phyloP scores from a whole-genome alignment of 495 filamentous ascomycete species.

The Talaromyces proteolyticus region DNA sequence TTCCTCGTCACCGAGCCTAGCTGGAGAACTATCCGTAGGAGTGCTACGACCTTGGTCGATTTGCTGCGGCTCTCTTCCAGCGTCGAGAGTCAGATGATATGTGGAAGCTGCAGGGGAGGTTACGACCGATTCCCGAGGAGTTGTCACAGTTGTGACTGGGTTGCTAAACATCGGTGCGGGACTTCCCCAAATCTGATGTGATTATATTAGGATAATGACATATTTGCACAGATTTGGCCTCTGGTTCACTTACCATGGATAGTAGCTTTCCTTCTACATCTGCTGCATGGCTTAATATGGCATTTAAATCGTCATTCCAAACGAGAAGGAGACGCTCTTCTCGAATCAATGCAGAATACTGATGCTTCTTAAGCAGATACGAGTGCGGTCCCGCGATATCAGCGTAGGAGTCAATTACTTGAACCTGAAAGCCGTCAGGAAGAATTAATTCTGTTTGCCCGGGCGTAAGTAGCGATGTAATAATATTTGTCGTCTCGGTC shows the following conservation, averaged over 20 bases:
- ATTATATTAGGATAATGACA: conserved; percentile 1
- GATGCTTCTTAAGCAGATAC: conserved; percentile 14
- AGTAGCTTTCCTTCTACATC: conserved; percentile 27
- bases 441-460: conserved; percentile 26
- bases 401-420: conserved; percentile 24
- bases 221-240: not conserved
- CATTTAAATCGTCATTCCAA: conserved; percentile 30
- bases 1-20: conserved; percentile 2
- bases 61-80: not conserved
- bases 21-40: conserved; percentile 1
- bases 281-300: conserved; percentile 24
- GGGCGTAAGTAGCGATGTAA: conserved; percentile 23
- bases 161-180: conserved; percentile 9
- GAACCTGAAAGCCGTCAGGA: conserved; percentile 20
- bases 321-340: conserved; percentile 29
- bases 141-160: conserved; percentile 9
- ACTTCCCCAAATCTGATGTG: conserved; percentile 4
- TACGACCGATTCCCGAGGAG: conserved; percentile 4
- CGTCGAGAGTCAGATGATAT: conserved; percentile 3
- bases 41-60: not conserved
- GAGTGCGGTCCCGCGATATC: conserved; percentile 14
- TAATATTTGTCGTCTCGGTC: conserved; percentile 22
- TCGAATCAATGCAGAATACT: conserved; percentile 22
- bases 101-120: conserved; percentile 1
- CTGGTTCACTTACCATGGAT: conserved; percentile 12